Base-by-base conservation (phyloP, 441 rosid species). In the Raphanus hybrid region DNA sequence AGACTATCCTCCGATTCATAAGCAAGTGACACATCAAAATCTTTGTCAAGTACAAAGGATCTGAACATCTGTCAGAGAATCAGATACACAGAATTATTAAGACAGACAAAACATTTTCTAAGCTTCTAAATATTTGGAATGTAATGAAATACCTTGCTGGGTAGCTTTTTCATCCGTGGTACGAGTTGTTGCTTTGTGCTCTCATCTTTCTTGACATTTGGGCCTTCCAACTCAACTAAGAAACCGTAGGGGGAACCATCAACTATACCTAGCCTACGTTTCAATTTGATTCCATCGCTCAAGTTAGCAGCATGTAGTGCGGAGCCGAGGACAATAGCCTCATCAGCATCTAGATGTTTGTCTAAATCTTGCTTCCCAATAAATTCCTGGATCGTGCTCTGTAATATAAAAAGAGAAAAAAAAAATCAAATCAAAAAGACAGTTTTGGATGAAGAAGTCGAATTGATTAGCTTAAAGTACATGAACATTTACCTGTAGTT, bases 331-430 rank as follows among this genome's bases (percentile, higher is more conserved):
- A 89, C 98, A 80, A 90, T 87, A 60, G 97, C 99, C 84, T 95
- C 99, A 85, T 95, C 99, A 75, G 99, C 97, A 88, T 95, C 99
- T 67, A 95, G 84, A 89, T 95, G 99, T 76, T 85, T 95, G 88
- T 87, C 99, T 78, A 95, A 87, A 70, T 88, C 97, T 82, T 85
- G 91, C 85, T 90, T 91, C 75, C 95, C 97, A 65, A 95, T 88
- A 85, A 85, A 90, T 82, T 95, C 99, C 81, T 88, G 99, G 81
- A 95, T 87, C 78, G 82, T 93, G 76, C 87, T 92, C 99, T 95
- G 89, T 82, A 26, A 84, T 6, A 64, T 37, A 8, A 15, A 75
- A 23, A 23, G 26, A 72, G 37, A 14, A 6, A 7, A 9, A 43
- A 16, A 55, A 54, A 6, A 6, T 26, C 3, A 75, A 45, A 41